Evolutionary conservation across 2,329 filamentous ascomycete species (phyloP), one percentile per base, ranked within the genome.

Genomic region (Parastagonospora avenae): DNA sequence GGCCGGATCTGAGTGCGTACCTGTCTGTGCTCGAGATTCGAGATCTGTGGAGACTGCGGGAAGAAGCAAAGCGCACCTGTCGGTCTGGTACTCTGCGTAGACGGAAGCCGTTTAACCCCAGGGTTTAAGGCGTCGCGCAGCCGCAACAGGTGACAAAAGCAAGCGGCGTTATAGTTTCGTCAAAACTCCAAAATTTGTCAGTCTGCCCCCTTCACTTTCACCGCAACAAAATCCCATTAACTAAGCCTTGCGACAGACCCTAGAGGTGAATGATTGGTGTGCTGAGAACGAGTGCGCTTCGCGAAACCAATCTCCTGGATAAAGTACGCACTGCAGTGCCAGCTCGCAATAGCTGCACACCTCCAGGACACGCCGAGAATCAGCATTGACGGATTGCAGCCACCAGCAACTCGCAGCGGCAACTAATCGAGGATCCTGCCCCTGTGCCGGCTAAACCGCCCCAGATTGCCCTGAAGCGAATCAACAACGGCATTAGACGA

Each of bases 1-100:
- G 58, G 54, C 55, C 50, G 62, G 63, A 58, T 54, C 55, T 52
- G 48, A 47, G 43, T 49, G 54, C 54, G 60, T 63, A 57, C 62
- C 63, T 68, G 69, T 68, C 68, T 62, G 68, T 70, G 67, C 68
- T 64, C 48, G 55, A 53, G 62, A 66, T 66, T 68, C 55, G 58
- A 71, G 64, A 70, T 72, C 68, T 71, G 67, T 68, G 70, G 65
- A 67, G 70, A 65, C 64, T 44, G 50, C 62, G 66, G 67, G 62
- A 73, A 70, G 64, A 69, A 73, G 68, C 68, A 71, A 71, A 71
- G 67, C 54, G 62, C 63, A 63, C 59, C 50, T 48, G 50, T 55
- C 55, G 65, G 60, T 52, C 63, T 64, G 50, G 50, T 43, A 58
- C 57, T 54, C 57, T 50, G 58, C 54, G 52, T 59, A 55, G 63